phyloP scores from a whole-genome alignment of 805 yeast genomes.

The Saccharomycopsis fibuligera region DNA sequence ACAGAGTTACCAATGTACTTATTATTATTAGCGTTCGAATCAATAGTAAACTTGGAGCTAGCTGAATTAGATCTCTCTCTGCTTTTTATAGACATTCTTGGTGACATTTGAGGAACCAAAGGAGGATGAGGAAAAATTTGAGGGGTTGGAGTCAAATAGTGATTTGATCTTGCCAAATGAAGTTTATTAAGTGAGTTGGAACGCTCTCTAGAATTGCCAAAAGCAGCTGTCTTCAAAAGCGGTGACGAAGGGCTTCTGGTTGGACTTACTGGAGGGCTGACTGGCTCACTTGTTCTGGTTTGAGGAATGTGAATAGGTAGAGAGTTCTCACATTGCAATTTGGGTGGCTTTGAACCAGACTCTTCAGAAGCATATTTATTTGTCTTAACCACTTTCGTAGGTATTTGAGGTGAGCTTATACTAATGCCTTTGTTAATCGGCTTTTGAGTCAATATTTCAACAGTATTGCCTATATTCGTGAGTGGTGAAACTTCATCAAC shows the following conservation, averaged over 20 bases:
- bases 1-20: not conserved
- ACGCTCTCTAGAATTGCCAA: constrained; percentile 11
- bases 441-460: too few species aligned
- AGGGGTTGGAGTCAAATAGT: not conserved
- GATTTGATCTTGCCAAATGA: constrained; percentile 4
- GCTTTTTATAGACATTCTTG: not conserved
- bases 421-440: too few species aligned
- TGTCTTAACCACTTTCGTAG: too few species aligned
- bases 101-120: constrained; percentile 1
- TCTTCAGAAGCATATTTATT: too few species aligned
- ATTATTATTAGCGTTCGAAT: not conserved
- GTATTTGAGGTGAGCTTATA: too few species aligned
- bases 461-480: too few species aligned
- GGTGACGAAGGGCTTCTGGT: not conserved
- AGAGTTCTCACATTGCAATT: too few species aligned
- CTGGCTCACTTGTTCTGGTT: too few species aligned
- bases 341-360: too few species aligned
- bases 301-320: too few species aligned
- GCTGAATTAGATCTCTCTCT: constrained; percentile 1
- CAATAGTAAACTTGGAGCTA: constrained; percentile 4
- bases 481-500: too few species aligned
- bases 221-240: not conserved
- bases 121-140: not conserved
- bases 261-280: too few species aligned
- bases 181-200: constrained; percentile 12